Base-by-base conservation (phyloP, 495 filamentous ascomycete genomes). In the Penicillium odoratum region DNA sequence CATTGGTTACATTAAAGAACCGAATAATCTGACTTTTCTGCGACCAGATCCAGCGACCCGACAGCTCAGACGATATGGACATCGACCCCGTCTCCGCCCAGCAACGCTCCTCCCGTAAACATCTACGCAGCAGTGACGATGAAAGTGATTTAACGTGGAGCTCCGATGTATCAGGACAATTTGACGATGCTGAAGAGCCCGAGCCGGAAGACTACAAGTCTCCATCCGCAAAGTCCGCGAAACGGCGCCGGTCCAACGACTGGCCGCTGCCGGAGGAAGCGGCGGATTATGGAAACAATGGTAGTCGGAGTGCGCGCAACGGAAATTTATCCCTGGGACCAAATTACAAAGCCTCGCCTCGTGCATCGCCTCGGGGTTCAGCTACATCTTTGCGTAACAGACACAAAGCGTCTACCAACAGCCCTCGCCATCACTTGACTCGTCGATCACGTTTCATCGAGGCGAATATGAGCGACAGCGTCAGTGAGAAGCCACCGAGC, bases 391-490 rank as follows among this genome's bases (percentile, higher is more conserved):
- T 67, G 42, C 67, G 65, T 44, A 60, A 50, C 33, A 55, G 65
- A 31, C 55, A 65, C 11, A 61, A 58, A 43, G 49, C 52, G 18
- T 51, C 60, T 52, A 53, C 61, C 8, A 59, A 64, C 4, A 67
- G 63, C 45, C 59, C 57, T 15, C 63, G 58, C 30, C 49, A 53
- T 31, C 50, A 56, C 18, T 58, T 68, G 4, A 69, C 62, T 44
- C 82, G 85, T 9, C 77, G 78, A 13, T 88, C 85, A 8, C 77
- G 82, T 30, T 92, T 92, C 63, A 69, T 86, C 5, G 89, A 92
- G 63, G 89, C 85, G 3, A 88, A 81, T 54, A 91, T 92, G 88
- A 88, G 85, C 66, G 88, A 92, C 67, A 83, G 86, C 56, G 78
- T 81, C 16, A 90, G 87, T 59, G 79, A 87, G 56, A 83, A 76